Base-by-base conservation (phyloP, 257 asterid species). In the Coffea eugenioides region DNA sequence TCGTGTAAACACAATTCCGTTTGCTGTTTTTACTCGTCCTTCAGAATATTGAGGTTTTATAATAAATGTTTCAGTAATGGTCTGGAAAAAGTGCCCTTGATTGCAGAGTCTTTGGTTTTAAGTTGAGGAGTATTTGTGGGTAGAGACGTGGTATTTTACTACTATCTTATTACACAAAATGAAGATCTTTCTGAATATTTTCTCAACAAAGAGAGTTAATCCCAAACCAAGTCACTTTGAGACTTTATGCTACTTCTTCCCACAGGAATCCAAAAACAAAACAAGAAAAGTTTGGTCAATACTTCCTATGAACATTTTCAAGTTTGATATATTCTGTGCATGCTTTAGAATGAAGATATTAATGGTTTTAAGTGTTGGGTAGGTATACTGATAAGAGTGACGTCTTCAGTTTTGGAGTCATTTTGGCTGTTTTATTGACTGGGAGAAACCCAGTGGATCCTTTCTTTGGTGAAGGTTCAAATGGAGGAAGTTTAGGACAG, bases 351-450 rank as follows among this genome's bases (percentile, higher is more conserved):
- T 23, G 43, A 10, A 48, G 11, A 52, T 27, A 46, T 23, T 4
- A 34, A n/a, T 12, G 21, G 13, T 41, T 27, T 16, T 39, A 39
- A 45, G 52, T 67, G 79, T 64, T 80, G 61, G 69, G 14, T 80
- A 93, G 99, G 92, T 91, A 93, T 80, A 89, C 97, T 0, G 99
- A 93, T 65, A 95, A 95, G 87, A 90, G 99, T 72, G 99, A 95
- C n/a, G 88, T 92, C 16, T 95, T 83, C 84, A 95, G 99, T 89
- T 95, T 95, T 80, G 99, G 99, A 77, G 90, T 92, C 16, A 89
- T 93, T 69, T 69, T 95, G 90, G 97, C 91, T 76, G 89, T 87
- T 74, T 88, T 93, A 54, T 83, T 95, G 81, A 93, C 97, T 2
- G 97, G 97, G 74, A 88, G 80, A 83, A 92, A 90, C 84, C 98